Percentiles rank a stretch among this genome's conserved stretches.
Conservation (phyloP, 75 land plant species). For the Adiantum capillusveneris region DNA sequence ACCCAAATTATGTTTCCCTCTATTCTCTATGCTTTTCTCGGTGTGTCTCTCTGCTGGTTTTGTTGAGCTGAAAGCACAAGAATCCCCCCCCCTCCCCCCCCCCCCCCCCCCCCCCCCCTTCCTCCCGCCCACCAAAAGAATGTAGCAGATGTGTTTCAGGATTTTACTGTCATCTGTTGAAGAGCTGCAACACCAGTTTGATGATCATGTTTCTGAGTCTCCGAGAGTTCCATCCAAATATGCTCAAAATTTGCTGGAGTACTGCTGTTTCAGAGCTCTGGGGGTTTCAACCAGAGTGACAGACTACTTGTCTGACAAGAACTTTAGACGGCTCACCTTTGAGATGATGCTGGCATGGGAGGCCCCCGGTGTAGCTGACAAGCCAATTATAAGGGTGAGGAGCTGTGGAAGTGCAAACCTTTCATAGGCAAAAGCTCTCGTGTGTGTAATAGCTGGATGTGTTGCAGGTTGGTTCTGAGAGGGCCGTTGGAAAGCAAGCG, state of each 20-base stretch:
- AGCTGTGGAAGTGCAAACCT: background rate
- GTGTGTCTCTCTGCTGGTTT: no score
- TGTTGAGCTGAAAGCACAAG: no score
- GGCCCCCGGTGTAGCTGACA: conserved; percentile 42
- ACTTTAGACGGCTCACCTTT: conserved; percentile 46
- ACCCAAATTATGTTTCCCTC: no score
- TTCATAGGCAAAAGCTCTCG: background rate
- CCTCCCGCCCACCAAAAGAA: no score
- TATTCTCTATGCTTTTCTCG: no score
- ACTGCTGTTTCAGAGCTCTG: conserved; percentile 43
- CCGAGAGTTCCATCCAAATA: conserved; percentile 24
- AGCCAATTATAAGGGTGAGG: conserved; percentile 51
- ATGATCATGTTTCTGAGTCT: conserved; percentile 11
- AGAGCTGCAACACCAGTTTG: conserved; percentile 10
- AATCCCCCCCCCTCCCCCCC: no score
- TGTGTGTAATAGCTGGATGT: background rate
- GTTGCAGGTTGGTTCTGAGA: conserved; percentile 54
- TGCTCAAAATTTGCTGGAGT: conserved; percentile 59
- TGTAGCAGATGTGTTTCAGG: no score
- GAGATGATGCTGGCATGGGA: conserved; percentile 90
- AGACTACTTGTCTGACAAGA: conserved; percentile 39
- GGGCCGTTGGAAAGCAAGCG: conserved; percentile 65
- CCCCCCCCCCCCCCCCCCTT: no score
- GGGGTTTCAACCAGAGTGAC: conserved; percentile 1
- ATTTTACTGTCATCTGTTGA: conserved; percentile 9